A percentile compares a stretch with the other conserved stretches of the same genome.
Conservation (phyloP, 169 alveolate genomes). For the Eimeria sp. region DNA sequence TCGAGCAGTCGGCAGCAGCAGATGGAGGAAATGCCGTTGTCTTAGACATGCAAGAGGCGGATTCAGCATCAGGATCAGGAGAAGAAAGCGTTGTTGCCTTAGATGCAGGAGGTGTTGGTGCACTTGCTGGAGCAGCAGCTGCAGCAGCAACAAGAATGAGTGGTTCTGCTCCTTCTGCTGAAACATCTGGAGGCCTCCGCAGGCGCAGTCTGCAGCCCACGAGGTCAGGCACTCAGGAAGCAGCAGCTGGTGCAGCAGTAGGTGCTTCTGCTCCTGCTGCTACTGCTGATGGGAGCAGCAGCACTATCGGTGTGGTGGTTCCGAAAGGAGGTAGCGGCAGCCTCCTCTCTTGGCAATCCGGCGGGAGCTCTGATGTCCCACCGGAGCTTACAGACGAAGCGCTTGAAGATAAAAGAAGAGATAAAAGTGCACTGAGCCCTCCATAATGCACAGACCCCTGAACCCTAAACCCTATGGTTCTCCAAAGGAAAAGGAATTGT, state of each 20-base stretch:
- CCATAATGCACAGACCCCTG: background rate
- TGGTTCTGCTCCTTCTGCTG: background rate
- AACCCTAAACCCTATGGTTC: background rate
- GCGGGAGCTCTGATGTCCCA: background rate
- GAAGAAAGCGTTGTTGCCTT: background rate
- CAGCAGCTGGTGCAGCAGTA: background rate
- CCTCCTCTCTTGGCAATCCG: slow-evolving; percentile 21
- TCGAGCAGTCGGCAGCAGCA: background rate
- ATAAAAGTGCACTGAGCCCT: background rate
- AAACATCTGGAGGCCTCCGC: background rate
- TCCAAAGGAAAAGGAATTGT: too few relatives aligned
- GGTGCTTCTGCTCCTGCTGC: background rate
- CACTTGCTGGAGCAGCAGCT: background rate
- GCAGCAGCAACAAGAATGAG: background rate
- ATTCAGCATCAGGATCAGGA: background rate
- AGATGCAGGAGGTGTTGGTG: too few relatives aligned
- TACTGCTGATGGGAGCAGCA: background rate
- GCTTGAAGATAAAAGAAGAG: slow-evolving; percentile 8
- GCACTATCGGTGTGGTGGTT: background rate
- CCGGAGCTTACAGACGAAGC: slow-evolving; percentile 32
- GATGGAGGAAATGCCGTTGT: background rate
- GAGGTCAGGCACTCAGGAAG: background rate
- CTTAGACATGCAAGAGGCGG: background rate
- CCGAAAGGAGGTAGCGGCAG: background rate
- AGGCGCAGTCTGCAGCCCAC: background rate